Conservation (phyloP, 306 rosid genomes). For the Cotoneaster glaucophyllus region DNA sequence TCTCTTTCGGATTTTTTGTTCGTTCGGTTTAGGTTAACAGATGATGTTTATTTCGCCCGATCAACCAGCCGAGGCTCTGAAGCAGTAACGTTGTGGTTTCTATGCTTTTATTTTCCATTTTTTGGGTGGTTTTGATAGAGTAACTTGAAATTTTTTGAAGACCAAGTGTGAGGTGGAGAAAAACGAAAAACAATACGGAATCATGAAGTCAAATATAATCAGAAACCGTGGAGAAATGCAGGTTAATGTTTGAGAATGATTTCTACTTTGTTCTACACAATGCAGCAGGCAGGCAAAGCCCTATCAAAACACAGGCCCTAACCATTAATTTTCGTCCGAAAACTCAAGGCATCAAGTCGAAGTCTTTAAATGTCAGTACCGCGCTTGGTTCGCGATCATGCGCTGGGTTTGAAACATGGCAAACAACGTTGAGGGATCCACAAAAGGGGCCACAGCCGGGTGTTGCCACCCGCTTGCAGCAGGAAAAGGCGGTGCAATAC, state of each 20-base stretch:
- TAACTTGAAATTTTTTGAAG: neutral
- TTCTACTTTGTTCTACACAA: neutral
- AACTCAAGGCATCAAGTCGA: neutral
- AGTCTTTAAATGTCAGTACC: slow-evolving; percentile 13
- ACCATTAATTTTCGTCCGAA: neutral
- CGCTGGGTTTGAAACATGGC: slow-evolving; percentile 55
- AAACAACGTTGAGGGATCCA: slow-evolving; percentile 43
- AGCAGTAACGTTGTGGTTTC: neutral
- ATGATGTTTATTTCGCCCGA: neutral
- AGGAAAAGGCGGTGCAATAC: neutral
- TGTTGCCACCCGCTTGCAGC: slow-evolving; percentile 46
- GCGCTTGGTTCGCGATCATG: slow-evolving; percentile 31
- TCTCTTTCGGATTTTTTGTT: too few relatives aligned
- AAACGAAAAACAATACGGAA: neutral
- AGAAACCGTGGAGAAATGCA: neutral
- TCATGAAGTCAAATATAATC: neutral
- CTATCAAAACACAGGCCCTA: neutral
- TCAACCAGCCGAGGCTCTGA: neutral
- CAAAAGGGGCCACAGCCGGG: slow-evolving; percentile 39
- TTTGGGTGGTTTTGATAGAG: neutral
- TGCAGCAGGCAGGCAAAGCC: neutral
- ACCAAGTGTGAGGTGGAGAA: neutral
- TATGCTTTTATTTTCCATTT: neutral
- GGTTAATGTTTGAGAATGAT: neutral
- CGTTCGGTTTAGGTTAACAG: neutral